Percentiles rank a stretch among this genome's conserved stretches.
Evolutionary conservation across 1,284 basidiomycete species (phyloP).

Genomic region (Clitocybe nebularis): DNA sequence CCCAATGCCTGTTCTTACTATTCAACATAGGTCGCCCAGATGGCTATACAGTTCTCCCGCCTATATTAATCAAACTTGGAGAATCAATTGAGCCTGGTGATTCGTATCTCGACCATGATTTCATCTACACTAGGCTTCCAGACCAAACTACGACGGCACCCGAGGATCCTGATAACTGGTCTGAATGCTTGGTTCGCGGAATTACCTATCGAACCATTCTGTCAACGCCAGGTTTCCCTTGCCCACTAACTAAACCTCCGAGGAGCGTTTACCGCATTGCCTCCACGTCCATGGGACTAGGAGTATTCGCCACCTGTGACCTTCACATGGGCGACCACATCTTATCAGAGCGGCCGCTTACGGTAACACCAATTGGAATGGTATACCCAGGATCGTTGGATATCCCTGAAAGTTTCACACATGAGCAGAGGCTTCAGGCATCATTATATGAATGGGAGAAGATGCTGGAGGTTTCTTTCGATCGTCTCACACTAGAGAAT

Average conservation of each 20-base stretch:
- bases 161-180: constrained; percentile 10
- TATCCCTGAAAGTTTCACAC: constrained; percentile 6
- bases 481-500: constrained; percentile 12
- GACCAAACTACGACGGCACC: background rate
- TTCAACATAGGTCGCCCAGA: background rate
- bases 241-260: constrained; percentile 8
- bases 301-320: constrained; percentile 20
- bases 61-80: background rate
- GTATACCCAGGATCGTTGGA: constrained; percentile 10
- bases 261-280: constrained; percentile 13
- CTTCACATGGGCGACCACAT: constrained; percentile 19
- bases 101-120: constrained; percentile 10
- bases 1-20: background rate
- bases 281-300: constrained; percentile 15
- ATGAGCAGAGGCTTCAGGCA: constrained; percentile 5
- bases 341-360: constrained; percentile 17
- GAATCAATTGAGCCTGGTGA: constrained; percentile 1
- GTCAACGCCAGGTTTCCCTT: constrained; percentile 12
- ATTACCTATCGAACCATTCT: constrained; percentile 8
- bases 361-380: constrained; percentile 15
- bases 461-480: constrained; percentile 12
- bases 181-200: constrained; percentile 15
- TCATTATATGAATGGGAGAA: constrained; percentile 16
- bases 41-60: background rate
- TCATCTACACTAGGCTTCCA: constrained; percentile 13